Evolutionary conservation across 768 basidiomycete species (phyloP), one percentile per base, ranked within the genome.

Genomic region (Erythrobasidium yunnanense): DNA sequence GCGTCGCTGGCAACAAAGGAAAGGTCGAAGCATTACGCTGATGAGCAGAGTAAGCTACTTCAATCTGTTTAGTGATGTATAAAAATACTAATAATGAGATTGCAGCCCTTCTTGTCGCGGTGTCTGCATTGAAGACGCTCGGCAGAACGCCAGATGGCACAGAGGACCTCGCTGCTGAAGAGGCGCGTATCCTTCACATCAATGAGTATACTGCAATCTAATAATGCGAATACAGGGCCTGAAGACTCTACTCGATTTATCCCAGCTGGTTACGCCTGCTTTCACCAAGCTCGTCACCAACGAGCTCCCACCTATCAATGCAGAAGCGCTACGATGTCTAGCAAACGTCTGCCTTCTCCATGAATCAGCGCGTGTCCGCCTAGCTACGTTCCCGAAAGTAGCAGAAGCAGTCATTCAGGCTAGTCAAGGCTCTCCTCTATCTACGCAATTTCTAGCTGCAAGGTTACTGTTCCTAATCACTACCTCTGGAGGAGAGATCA

Each of bases 381-480:
- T 63, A 7, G 25, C 47, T 11, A 49, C 27, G 18, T 20, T 63
- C 6, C n/a, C 60, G 20, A 33, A 20, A 18, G 25, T 51, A 7
- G 20, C 60, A 22, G 47, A 52, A 23, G 60, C 18, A 3, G 27
- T 63, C 32, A 46, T 63, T 5, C 29, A 34, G 4, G 46, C 32
- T 32, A 30, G 25, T 32, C 32, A 51, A 30, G 60, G 49, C 13
- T 23, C 62, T n/a, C 33, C 47, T 34, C 34, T 30, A 2, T 25
- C 50, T 11, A 71, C 68, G 0, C 70, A 66, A 13, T 72, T 74
- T 52, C 66, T 74, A 11, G 69, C 57, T 3, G 69, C 69, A 0
- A 30, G 73, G 13, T 30, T 72, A 17, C 62, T 74, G 6, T 74
- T 74, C 66, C 55, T 74, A 13, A n/a, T 57, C 27, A 58, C 68